Evolutionary conservation across 2,329 filamentous ascomycete species (phyloP).

Genomic region (Leptodontidium sp.): DNA sequence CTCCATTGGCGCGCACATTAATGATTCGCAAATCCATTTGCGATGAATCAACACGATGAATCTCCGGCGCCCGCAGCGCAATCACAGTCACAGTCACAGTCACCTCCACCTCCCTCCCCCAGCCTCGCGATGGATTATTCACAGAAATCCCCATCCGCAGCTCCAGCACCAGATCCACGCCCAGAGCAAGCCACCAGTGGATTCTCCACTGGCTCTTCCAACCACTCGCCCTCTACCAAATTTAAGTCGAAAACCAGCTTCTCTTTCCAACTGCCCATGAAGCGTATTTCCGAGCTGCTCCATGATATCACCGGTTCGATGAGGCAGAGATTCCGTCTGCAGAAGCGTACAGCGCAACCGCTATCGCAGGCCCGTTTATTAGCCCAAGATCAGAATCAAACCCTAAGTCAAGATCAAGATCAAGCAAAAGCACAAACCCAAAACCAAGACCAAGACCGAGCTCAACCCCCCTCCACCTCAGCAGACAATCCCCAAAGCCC

Average conservation of each 20-base stretch:
- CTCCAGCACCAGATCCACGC: not conserved
- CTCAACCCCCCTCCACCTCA: not conserved
- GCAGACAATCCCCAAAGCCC: not conserved
- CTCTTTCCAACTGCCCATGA: not conserved
- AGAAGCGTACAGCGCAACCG: not conserved
- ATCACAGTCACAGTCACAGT: not conserved
- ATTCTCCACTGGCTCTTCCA: not conserved
- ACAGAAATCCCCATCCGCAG: not conserved
- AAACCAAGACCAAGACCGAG: too few species aligned
- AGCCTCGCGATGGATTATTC: not conserved
- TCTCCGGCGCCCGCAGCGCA: too few species aligned
- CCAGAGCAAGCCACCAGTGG: not conserved
- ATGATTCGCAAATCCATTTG: not conserved
- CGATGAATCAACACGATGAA: not conserved
- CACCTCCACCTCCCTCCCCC: not conserved
- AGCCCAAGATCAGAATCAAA: too few species aligned
- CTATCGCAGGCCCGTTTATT: too few species aligned
- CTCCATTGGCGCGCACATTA: too few species aligned
- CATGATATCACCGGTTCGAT: not conserved
- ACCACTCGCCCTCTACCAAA: not conserved
- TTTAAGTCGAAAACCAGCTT: not conserved
- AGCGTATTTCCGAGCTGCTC: not conserved
- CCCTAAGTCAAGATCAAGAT: not conserved
- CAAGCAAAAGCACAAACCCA: not conserved
- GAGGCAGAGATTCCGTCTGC: not conserved